phyloP scores from a whole-genome alignment of 2,329 filamentous ascomycete species.

The Coniochaeta pulveracea region DNA sequence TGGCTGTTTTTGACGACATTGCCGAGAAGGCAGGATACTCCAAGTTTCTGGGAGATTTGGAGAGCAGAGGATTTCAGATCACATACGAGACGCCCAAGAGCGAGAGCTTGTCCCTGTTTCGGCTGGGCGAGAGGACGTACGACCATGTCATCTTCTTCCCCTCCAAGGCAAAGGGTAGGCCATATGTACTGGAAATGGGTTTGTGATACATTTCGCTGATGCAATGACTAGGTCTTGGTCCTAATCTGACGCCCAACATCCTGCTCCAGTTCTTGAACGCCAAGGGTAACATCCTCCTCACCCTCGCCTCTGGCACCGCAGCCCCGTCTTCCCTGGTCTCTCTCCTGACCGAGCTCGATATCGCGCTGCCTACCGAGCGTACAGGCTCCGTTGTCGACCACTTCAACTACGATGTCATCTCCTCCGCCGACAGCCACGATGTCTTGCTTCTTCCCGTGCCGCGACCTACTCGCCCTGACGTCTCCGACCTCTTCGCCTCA shows the following conservation, averaged over 20 bases:
- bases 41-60: conserved; percentile 64
- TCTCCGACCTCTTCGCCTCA: conserved; percentile 69
- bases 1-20: conserved; percentile 78
- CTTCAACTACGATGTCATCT: conserved; percentile 78
- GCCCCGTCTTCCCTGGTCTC: conserved; percentile 65
- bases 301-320: conserved; percentile 61
- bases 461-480: conserved; percentile 49
- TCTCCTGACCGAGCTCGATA: conserved; percentile 78
- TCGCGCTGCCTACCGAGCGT: conserved; percentile 76
- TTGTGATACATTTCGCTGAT: not conserved
- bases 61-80: conserved; percentile 68
- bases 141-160: conserved; percentile 88
- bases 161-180: conserved; percentile 73
- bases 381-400: conserved; percentile 84
- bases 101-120: conserved; percentile 66
- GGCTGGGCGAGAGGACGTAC: conserved; percentile 76
- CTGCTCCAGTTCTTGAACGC: conserved; percentile 88
- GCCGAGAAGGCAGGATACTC: conserved; percentile 74
- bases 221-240: conserved; percentile 58
- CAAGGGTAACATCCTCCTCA: conserved; percentile 81
- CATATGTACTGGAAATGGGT: not conserved
- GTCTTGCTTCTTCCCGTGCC: conserved; percentile 71
- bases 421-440: conserved; percentile 75
- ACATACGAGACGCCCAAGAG: conserved; percentile 76
- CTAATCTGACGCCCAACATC: conserved; percentile 72